A percentile compares a stretch with the other conserved stretches of the same genome.
Conservation (phyloP, 441 rosid genomes). For the Euphorbia schlechtendalii region DNA sequence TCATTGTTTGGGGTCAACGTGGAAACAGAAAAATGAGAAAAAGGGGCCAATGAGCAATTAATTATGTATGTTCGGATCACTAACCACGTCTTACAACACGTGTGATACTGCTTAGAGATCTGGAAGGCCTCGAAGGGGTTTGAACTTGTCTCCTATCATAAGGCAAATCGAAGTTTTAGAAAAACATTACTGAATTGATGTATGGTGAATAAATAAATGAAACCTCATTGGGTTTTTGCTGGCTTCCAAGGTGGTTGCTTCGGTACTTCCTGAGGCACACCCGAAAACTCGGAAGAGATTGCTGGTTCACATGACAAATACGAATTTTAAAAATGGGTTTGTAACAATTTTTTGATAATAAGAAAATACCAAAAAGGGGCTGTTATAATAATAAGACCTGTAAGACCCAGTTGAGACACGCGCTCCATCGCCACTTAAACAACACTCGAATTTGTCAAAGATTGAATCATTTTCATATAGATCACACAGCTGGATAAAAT, state of each 20-base stretch:
- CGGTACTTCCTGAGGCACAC: slow-evolving; percentile 53
- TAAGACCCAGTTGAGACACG: slow-evolving; percentile 93
- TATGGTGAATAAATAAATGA: slow-evolving; percentile 1
- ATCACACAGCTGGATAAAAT: slow-evolving; percentile 66
- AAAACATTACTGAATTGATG: too few species aligned
- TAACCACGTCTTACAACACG: slow-evolving; percentile 71
- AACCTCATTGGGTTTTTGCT: slow-evolving; percentile 97
- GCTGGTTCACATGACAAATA: slow-evolving; percentile 36
- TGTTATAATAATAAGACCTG: slow-evolving; percentile 41
- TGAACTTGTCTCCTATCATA: slow-evolving; percentile 70
- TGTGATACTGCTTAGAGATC: slow-evolving; percentile 79
- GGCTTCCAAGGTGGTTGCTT: slow-evolving; percentile 79
- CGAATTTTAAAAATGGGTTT: slow-evolving; percentile 7
- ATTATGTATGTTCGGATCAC: slow-evolving; percentile 10
- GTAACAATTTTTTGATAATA: slow-evolving; percentile 3
- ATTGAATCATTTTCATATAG: slow-evolving; percentile 92
- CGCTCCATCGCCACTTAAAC: slow-evolving; percentile 78
- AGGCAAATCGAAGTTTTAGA: slow-evolving; percentile 12
- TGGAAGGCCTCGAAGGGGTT: slow-evolving; percentile 68
- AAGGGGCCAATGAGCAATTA: neutral
- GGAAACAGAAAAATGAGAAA: too few species aligned
- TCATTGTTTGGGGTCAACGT: neutral
- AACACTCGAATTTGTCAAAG: slow-evolving; percentile 94
- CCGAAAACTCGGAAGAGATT: slow-evolving; percentile 90
- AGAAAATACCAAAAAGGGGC: slow-evolving; percentile 6